Evolutionary conservation across 208 protist species (phyloP).

Genomic region (Lotmaria passim): DNA sequence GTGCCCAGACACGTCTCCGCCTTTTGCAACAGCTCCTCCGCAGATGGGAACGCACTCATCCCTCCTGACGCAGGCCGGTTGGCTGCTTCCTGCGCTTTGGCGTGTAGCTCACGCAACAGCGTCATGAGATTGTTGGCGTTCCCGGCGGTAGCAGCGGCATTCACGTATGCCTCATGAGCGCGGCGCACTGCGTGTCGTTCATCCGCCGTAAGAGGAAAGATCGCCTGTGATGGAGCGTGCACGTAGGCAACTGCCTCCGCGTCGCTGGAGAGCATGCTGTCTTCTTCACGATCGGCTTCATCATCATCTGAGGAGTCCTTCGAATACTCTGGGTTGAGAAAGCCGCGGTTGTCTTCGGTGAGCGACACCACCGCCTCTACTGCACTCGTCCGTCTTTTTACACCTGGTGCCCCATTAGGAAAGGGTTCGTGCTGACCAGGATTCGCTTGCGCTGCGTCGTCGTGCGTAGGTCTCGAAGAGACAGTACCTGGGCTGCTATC

Average conservation of each 20-base stretch:
- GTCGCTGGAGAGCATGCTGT: not conserved
- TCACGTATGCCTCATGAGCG: not conserved
- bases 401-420: not conserved
- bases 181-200: slow-evolving; percentile 5
- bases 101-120: slow-evolving; percentile 18
- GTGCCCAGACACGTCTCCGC: slow-evolving; percentile 27
- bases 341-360: slow-evolving; percentile 29
- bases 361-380: not conserved
- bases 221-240: not conserved
- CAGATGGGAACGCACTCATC: not conserved
- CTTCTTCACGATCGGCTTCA: not conserved
- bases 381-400: not conserved
- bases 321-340: slow-evolving; percentile 19
- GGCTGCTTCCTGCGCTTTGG: not conserved
- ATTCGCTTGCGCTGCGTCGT: not conserved
- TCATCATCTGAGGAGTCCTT: not conserved
- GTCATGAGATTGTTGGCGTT: not conserved
- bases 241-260: not conserved
- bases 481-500: no score
- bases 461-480: not conserved
- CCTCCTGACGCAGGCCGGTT: not conserved
- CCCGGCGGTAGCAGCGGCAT: not conserved
- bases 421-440: not conserved
- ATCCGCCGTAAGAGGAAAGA: slow-evolving; percentile 3
- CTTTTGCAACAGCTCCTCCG: slow-evolving; percentile 8